These are phyloP conservation scores for Quercus tomentella DNA, from an alignment of 331 rosid genomes.

Conservation along the genomic window DNA sequence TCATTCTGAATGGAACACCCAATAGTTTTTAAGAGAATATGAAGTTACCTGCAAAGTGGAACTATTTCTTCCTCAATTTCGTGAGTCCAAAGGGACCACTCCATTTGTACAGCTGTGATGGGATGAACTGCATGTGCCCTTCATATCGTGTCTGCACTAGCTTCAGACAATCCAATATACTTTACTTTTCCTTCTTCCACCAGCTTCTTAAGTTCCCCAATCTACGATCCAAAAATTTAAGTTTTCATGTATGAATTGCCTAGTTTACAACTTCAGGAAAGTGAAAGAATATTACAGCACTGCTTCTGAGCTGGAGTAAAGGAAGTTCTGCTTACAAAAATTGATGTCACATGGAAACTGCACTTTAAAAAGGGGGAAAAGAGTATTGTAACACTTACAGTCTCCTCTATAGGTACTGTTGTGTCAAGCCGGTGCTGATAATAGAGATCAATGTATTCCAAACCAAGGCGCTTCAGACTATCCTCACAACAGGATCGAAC, in stretches of 20 bases:
- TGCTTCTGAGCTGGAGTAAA: neutral
- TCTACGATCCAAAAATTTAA: slow-evolving; percentile 22
- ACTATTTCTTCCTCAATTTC: slow-evolving; percentile 59
- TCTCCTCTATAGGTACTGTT: slow-evolving; percentile 62
- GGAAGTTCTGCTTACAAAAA: neutral
- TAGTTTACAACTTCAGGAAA: neutral
- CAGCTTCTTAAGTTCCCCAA: slow-evolving; percentile 60
- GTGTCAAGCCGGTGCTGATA: slow-evolving; percentile 74
- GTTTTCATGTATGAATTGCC: neutral
- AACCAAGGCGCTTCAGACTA: slow-evolving; percentile 70
- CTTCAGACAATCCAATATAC: slow-evolving; percentile 63
- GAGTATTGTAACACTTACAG: slow-evolving; percentile 31
- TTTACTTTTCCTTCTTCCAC: slow-evolving; percentile 63
- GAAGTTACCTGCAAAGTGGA: slow-evolving; percentile 53
- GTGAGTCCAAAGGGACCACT: slow-evolving; percentile 78
- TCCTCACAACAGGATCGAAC: slow-evolving; percentile 67
- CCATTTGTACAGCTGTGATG: slow-evolving; percentile 65
- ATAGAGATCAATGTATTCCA: slow-evolving; percentile 71
- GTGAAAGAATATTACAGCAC: neutral
- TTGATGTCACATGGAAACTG: neutral
- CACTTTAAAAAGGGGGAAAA: neutral
- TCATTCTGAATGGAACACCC: neutral
- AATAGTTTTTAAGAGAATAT: neutral
- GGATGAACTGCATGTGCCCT: slow-evolving; percentile 84
- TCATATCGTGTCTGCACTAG: slow-evolving; percentile 53